Evolutionary conservation across 306 rosid species (phyloP), one percentile per base, ranked within the genome.

Genomic region (Gynostemma pentaphyllum): DNA sequence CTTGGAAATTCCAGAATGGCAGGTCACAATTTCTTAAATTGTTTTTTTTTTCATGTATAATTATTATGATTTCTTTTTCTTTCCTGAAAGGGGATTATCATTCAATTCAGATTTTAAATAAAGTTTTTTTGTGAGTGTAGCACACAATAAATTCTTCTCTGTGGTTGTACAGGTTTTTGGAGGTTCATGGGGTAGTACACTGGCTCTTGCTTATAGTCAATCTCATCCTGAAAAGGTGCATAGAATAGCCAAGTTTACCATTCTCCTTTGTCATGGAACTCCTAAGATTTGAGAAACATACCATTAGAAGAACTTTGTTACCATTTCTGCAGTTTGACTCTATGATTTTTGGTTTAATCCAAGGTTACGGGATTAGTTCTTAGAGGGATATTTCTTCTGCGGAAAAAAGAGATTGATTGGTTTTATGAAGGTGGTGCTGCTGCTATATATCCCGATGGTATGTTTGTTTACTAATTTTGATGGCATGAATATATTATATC

Each of bases 351-450:
- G 65, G 77, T 70, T 73, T 74, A 78, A 73, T 74, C 26, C 60
- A 67, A 90, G 95, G 96, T 92, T 71, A 86, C 95, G 68, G 94
- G 95, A 70, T 66, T 92, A 70, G 74, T 86, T 66, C 95, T 92
- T 27, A 74, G 96, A 72, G 98, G 98, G 34, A 86, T 92, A 47
- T 92, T 92, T 72, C 94, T 92, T 32, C 45, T 88, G 80, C 82
- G 96, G 76, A 88, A 82, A 83, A 92, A 88, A 76, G 96, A 92
- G 83, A 74, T 92, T 71, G 90, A 92, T 73, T 92, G 98, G 98
- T 92, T 92, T 86, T 88, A 92, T n/a, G 95, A 88, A 81, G 96
- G 98, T 68, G 98, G 95, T 69, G 96, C 96, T 74, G 87, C 95
- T 72, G 86, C 95, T 45, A 80, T 88, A 83, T 92, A 70, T 72